These are phyloP conservation scores for Udeniomyces megalosporus DNA, from an alignment of 768 basidiomycete species.

Conservation along the genomic window DNA sequence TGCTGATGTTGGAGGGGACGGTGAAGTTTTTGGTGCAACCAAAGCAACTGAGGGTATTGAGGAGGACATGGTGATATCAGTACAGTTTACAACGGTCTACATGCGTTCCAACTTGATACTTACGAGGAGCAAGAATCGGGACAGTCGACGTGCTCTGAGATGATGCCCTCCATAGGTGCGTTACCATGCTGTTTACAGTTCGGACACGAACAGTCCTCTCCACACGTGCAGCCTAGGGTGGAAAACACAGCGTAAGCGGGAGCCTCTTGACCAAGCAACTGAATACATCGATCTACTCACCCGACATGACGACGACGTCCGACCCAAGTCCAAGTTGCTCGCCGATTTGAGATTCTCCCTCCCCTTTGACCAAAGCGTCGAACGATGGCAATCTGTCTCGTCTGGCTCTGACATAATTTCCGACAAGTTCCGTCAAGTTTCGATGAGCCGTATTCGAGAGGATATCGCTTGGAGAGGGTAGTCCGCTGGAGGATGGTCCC, in stretches of 20 bases:
- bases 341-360: slow-evolving; percentile 10
- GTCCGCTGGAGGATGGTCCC: not conserved
- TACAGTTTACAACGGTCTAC: not conserved
- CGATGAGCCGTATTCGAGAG: not conserved
- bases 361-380: slow-evolving; percentile 17
- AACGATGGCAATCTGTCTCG: not conserved
- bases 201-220: slow-evolving; percentile 28
- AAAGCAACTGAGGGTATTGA: slow-evolving; percentile 16
- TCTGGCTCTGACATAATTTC: not conserved
- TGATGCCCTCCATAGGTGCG: slow-evolving; percentile 17
- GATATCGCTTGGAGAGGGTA: not conserved
- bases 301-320: slow-evolving; percentile 12
- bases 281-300: slow-evolving; percentile 13
- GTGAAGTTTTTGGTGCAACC: slow-evolving; percentile 23
- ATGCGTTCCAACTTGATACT: slow-evolving; percentile 9
- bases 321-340: slow-evolving; percentile 20
- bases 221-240: slow-evolving; percentile 26
- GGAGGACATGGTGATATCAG: not conserved
- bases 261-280: slow-evolving; percentile 12
- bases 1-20: slow-evolving; percentile 23
- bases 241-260: too few relatives aligned
- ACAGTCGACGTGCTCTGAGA: slow-evolving; percentile 4
- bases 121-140: slow-evolving; percentile 17
- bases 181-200: slow-evolving; percentile 26
- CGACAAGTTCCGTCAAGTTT: not conserved